Base-by-base conservation (phyloP, 768 basidiomycete species). In the Russula sp. region DNA sequence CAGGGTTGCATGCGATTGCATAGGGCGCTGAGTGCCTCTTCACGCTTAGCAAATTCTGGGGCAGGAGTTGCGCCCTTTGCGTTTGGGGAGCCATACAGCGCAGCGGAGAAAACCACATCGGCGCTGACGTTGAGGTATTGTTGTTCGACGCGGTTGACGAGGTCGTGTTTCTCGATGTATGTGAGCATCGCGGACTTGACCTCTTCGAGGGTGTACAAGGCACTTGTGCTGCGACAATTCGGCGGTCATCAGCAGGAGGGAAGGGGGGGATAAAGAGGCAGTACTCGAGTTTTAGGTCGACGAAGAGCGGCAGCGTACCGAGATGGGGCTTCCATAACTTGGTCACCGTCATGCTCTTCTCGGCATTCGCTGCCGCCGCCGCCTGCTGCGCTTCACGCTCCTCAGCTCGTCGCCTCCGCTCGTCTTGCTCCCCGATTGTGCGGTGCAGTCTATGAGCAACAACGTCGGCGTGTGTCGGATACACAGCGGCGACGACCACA, bases 291-390 rank as follows among this genome's bases (percentile, higher is more conserved):
- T 81, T 84, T 45, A 84, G 78, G 2, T 75, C 83, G 48, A 83
- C 78, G 70, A 93, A 91, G 60, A 93, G 79, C 7, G 73, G 72
- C 2, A 81, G 65, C 1, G 81, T 85, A 6, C 69, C 67, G 43
- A 79, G 78, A 68, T 84, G 80, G 10, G 92, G 89, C 67, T 89
- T 94, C 86, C 85, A 93, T 34, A 88, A 65, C 70, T 91, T 89
- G 36, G 71, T 80, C 36, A 93, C 76, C 16, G 75, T 78, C 25
- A 92, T 73, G 32, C 71, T 77, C 55, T 74, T 76, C 69, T 75
- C 75, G 16, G 69, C 73, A 62, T 75, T 81, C 60, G 75, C 76
- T 60, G 75, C 79, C 52, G 79, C 79, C 48, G 79, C 81, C 56
- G 84, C 83, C 60, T 76, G 72, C 53, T 76, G 77, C 9, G 80